Conservation (phyloP, 768 basidiomycete species). For the Lentinula detonsa region DNA sequence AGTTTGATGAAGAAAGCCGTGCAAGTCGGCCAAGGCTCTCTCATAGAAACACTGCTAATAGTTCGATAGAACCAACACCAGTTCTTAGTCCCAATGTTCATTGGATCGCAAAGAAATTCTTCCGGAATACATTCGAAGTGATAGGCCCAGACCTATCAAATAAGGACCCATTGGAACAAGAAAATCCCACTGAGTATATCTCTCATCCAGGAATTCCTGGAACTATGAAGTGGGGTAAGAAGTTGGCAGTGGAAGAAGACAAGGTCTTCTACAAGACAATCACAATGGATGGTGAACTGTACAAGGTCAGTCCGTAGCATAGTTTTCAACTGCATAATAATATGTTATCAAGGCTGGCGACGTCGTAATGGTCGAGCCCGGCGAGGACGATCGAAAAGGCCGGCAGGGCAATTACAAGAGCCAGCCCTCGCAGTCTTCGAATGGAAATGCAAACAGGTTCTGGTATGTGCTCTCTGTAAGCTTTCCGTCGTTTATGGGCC, state of each 20-base stretch:
- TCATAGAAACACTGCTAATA: background rate
- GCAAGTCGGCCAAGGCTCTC: background rate
- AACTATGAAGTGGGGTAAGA: conserved; percentile 20
- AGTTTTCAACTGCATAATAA: background rate
- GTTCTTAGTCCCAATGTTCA: background rate
- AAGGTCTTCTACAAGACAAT: conserved; percentile 38
- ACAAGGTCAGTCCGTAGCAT: conserved; percentile 34
- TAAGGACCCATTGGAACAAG: conserved; percentile 7
- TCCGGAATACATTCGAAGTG: conserved; percentile 29
- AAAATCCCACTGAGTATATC: conserved; percentile 6
- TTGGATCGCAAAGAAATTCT: background rate
- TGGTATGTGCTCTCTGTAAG: conserved; percentile 38
- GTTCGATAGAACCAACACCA: background rate
- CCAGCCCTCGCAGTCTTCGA: conserved; percentile 39
- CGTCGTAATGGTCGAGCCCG: conserved; percentile 56
- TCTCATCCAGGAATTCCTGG: conserved; percentile 19
- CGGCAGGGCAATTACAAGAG: conserved; percentile 34
- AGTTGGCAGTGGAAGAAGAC: conserved; percentile 20
- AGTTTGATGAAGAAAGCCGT: background rate
- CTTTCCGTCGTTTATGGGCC: background rate
- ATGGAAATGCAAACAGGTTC: conserved; percentile 47
- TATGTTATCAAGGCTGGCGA: conserved; percentile 47
- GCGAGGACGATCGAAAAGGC: conserved; percentile 36
- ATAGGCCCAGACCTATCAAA: conserved; percentile 24
- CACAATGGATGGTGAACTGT: conserved; percentile 49